Conservation (phyloP, 2,329 filamentous ascomycete species). For the Cryoendolithus antarcticus region DNA sequence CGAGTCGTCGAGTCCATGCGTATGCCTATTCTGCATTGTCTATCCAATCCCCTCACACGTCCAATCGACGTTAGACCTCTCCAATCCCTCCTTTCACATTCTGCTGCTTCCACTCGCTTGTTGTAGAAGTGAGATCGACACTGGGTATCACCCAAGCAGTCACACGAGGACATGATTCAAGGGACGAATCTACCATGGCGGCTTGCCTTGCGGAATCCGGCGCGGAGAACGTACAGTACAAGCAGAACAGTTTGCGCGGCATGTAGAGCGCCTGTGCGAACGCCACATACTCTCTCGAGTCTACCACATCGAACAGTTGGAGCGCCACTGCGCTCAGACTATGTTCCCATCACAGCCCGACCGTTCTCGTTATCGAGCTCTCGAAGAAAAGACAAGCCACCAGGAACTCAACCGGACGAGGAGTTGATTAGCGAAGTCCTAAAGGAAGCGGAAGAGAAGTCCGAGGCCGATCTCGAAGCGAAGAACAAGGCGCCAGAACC, state of each 20-base stretch:
- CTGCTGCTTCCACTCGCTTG: too few relatives aligned
- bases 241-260: slow-evolving; percentile 14
- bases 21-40: too few relatives aligned
- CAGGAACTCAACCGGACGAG: slow-evolving; percentile 35
- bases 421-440: slow-evolving; percentile 30
- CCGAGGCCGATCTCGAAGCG: slow-evolving; percentile 27
- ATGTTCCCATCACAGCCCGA: slow-evolving; percentile 6
- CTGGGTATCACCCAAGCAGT: too few relatives aligned
- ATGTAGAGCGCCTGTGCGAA: slow-evolving; percentile 13
- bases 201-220: slow-evolving; percentile 34
- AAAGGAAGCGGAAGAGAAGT: slow-evolving; percentile 24
- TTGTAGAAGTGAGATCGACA: too few relatives aligned
- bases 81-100: too few relatives aligned
- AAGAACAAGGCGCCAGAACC: slow-evolving; percentile 40
- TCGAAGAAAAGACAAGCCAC: slow-evolving; percentile 44
- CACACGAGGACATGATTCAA: slow-evolving; percentile 45
- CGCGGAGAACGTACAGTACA: slow-evolving; percentile 18
- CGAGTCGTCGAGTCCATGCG: too few relatives aligned
- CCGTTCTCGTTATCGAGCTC: slow-evolving; percentile 30
- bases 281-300: slow-evolving; percentile 5
- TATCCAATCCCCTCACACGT: too few relatives aligned
- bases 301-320: slow-evolving; percentile 6
- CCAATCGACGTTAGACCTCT: too few relatives aligned
- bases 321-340: slow-evolving; percentile 5
- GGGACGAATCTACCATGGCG: slow-evolving; percentile 54